Evolutionary conservation across 2,329 filamentous ascomycete species (phyloP), one percentile per base, ranked within the genome.

Genomic region (Huntiella moniliformis): DNA sequence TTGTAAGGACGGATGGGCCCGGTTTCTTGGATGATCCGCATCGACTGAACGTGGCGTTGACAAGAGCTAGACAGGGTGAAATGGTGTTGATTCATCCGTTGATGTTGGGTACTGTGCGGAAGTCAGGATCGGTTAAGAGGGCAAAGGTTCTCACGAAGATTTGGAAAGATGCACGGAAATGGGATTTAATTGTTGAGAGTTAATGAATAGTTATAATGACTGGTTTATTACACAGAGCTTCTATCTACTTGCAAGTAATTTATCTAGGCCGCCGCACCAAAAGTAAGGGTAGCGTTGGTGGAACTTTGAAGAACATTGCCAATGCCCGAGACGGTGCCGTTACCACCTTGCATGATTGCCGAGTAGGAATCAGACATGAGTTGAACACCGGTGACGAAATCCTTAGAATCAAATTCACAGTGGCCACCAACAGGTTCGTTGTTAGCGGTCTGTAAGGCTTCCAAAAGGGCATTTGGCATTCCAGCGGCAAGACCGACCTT

Each of bases 361-460:
- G 63, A 61, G 55, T 66, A 76, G 51, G 64, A 70, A 28, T 67
- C 60, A 6, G 67, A 59, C 60, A 75, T 66, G n/a, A 71, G 60
- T 59, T 75, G 71, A 31, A 75, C 66, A 8, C 72, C 71, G n/a
- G 61, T 64, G 7, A 67, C 65, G 51, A 75, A 76, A 7, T 58
- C 67, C 53, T 66, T 51, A 10, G 60, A 67, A 54, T 76, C 72
- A 49, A 76, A 76, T 44, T 63, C 70, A 58, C 72, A 76, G 56
- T 76, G 72, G 0, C 71, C 71, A 34, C 70, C 71, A 16, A 61
- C 57, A 2, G 71, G 71, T 3, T 65, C 64, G 51, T 71, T 73
- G 52, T 76, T 67, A 1, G 71, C 69, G 1, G 72, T 76, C 60
- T 74, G 70, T 46, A 73, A 54, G 2, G 61, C 56, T 28, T 67